A percentile compares a stretch with the other conserved stretches of the same genome.
Conservation (phyloP, 2,329 filamentous ascomycete genomes). For the Malbranchea zuffiana region DNA sequence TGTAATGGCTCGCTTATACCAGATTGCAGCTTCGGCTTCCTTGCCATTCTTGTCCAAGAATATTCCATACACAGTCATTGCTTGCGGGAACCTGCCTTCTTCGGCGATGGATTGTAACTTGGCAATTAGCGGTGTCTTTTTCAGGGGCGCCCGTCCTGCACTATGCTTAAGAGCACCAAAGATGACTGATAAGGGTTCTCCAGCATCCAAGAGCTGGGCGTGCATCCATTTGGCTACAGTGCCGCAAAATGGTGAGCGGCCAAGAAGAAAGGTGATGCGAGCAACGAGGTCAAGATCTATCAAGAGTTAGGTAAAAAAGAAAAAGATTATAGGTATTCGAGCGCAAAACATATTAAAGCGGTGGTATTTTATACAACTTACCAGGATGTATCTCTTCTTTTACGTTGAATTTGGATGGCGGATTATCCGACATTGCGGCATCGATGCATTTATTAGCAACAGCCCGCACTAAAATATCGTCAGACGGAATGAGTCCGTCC, state of each 20-base stretch:
- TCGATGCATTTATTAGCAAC: too few relatives aligned
- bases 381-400: too few relatives aligned
- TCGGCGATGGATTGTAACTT: conserved; percentile 9
- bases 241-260: conserved; percentile 18
- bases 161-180: neutral
- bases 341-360: too few relatives aligned
- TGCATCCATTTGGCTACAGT: conserved; percentile 21
- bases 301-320: neutral
- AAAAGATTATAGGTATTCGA: neutral
- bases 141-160: neutral
- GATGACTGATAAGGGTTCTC: conserved; percentile 2
- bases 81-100: conserved; percentile 2
- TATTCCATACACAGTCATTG: conserved; percentile 11
- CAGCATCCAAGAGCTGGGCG: neutral
- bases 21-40: conserved; percentile 7
- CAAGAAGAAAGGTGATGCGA: conserved; percentile 12
- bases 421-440: too few relatives aligned
- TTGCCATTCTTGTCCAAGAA: conserved; percentile 10
- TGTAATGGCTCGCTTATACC: conserved; percentile 11
- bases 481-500: too few relatives aligned
- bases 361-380: too few relatives aligned
- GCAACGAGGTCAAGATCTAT: neutral
- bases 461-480: too few relatives aligned
- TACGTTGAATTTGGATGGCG: too few relatives aligned
- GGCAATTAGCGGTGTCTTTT: neutral